phyloP scores from a whole-genome alignment of 2,329 filamentous ascomycete genomes.

The Aspergillus pseudoviridinutans region DNA sequence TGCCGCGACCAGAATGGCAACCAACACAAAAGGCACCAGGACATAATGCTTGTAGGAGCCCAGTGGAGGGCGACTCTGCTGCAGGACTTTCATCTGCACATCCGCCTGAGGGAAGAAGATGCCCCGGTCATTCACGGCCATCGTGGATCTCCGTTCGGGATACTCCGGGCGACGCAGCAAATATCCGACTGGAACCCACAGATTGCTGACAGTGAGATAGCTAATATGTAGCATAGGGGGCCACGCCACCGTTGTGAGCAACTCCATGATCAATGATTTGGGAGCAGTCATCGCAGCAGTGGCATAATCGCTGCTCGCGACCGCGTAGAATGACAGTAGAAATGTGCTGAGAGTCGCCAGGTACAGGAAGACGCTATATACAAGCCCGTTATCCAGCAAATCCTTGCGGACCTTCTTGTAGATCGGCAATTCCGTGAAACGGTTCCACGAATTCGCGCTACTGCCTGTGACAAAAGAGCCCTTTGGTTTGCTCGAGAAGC shows the following conservation, averaged over 20 bases:
- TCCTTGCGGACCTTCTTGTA: slow-evolving; percentile 11
- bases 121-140: background rate
- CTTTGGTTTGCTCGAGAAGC: slow-evolving; percentile 21
- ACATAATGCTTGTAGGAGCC: background rate
- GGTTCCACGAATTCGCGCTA: slow-evolving; percentile 23
- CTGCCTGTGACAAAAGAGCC: slow-evolving; percentile 30
- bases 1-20: background rate
- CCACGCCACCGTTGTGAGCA: slow-evolving; percentile 17
- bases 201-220: slow-evolving; percentile 13
- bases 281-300: background rate
- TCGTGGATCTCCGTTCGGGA: slow-evolving; percentile 1
- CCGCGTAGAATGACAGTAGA: background rate
- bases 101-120: background rate
- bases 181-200: slow-evolving; percentile 20
- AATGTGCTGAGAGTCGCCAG: slow-evolving; percentile 7
- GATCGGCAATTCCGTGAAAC: background rate
- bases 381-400: slow-evolving; percentile 15
- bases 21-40: background rate
- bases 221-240: slow-evolving; percentile 21
- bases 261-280: background rate
- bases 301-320: background rate
- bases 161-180: slow-evolving; percentile 15
- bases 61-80: background rate
- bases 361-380: slow-evolving; percentile 14
- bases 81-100: background rate